These are phyloP conservation scores for Grosmannia clavigera DNA, from an alignment of 2,329 filamentous ascomycete genomes.

Conservation along the genomic window DNA sequence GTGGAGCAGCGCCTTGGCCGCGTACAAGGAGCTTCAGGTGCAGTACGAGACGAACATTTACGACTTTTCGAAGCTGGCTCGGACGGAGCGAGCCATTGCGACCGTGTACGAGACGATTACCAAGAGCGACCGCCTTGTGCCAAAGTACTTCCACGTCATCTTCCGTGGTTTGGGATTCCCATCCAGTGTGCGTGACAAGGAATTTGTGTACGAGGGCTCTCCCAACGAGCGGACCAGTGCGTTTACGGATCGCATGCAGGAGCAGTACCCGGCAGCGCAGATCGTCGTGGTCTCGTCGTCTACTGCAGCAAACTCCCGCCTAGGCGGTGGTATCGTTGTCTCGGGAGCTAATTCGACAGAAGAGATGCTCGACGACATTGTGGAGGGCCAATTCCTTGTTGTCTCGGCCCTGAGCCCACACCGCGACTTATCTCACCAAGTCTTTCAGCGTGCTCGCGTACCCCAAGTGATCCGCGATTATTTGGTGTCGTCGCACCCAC, in stretches of 20 bases:
- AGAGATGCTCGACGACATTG: constrained; percentile 49
- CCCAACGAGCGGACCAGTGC: constrained; percentile 63
- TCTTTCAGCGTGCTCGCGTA: constrained; percentile 81
- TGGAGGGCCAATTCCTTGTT: constrained; percentile 83
- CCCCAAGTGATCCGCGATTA: constrained; percentile 78
- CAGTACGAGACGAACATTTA: constrained; percentile 86
- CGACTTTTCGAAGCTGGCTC: constrained; percentile 83
- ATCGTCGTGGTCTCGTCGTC: constrained; percentile 37
- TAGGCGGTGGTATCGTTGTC: constrained; percentile 1
- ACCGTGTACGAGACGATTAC: constrained; percentile 82
- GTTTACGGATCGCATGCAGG: constrained; percentile 86
- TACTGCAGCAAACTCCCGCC: constrained; percentile 1
- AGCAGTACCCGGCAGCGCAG: constrained; percentile 76
- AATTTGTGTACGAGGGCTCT: constrained; percentile 81
- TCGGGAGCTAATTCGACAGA: constrained; percentile 34
- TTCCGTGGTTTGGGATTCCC: constrained; percentile 89
- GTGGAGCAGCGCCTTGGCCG: constrained; percentile 77
- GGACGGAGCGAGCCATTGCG: constrained; percentile 81
- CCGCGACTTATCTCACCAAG: constrained; percentile 67
- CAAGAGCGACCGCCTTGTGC: constrained; percentile 64
- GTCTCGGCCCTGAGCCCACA: constrained; percentile 72
- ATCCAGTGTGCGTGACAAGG: constrained; percentile 67
- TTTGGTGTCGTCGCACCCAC: constrained; percentile 65
- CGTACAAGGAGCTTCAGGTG: constrained; percentile 80
- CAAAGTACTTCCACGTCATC: constrained; percentile 82